These are phyloP conservation scores for Hippophae tibetana DNA, from an alignment of 306 rosid genomes.

Conservation along the genomic window DNA sequence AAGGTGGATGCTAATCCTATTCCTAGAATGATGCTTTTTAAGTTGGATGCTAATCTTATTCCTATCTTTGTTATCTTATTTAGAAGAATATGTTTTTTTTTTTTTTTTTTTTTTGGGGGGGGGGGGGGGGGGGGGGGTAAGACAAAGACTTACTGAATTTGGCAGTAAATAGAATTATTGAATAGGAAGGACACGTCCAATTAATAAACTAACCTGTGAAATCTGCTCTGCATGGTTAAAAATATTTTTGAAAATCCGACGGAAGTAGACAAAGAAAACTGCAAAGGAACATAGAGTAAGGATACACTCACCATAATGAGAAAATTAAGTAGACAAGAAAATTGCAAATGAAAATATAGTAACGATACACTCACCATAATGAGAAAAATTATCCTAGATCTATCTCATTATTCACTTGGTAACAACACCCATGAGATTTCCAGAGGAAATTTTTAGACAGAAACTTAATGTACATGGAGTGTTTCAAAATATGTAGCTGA, in stretches of 20 bases:
- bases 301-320: background rate
- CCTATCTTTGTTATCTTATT: too few relatives aligned
- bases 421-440: too few relatives aligned
- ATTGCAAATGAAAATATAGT: constrained; percentile 39
- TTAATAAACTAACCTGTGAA: constrained; percentile 60
- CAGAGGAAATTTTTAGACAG: too few relatives aligned
- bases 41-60: too few relatives aligned
- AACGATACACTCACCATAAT: background rate
- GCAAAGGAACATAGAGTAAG: constrained; percentile 22
- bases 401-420: background rate
- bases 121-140: background rate
- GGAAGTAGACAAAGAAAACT: constrained; percentile 80
- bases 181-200: background rate
- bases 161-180: background rate
- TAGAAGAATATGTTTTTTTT: too few relatives aligned
- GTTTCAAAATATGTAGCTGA: too few relatives aligned
- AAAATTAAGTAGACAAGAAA: constrained; percentile 54
- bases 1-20: too few relatives aligned
- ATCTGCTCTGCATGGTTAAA: constrained; percentile 92
- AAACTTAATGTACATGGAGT: too few relatives aligned
- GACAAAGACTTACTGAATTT: constrained; percentile 5
- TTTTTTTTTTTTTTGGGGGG: too few relatives aligned
- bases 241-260: constrained; percentile 88
- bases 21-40: too few relatives aligned
- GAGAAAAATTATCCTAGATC: background rate